Percentiles rank a stretch among this genome's conserved stretches.
These are phyloP conservation scores for Melastoma candidum DNA, from an alignment of 441 rosid species.

Conservation along the genomic window DNA sequence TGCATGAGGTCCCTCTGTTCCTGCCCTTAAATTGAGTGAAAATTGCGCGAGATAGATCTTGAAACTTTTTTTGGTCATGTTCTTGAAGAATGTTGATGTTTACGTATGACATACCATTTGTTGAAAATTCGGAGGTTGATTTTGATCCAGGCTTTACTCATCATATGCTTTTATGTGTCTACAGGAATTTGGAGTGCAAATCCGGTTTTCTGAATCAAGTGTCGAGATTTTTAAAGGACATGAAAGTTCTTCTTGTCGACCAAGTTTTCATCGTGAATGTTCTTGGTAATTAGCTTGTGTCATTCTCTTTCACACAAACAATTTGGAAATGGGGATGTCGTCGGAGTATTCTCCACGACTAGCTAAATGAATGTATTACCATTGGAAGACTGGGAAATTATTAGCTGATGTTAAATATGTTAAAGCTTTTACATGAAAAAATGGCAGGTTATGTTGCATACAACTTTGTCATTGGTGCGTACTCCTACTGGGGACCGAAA, in stretches of 20 bases:
- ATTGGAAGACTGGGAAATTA: too few species aligned
- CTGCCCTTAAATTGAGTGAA: too few species aligned
- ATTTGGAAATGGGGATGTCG: not conserved
- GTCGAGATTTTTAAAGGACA: constrained; percentile 49
- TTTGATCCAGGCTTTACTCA: too few species aligned
- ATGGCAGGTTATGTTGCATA: constrained; percentile 66
- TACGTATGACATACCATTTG: too few species aligned
- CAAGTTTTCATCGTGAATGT: constrained; percentile 73
- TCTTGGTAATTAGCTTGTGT: constrained; percentile 40
- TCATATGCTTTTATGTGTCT: not conserved
- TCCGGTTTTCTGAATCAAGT: constrained; percentile 28
- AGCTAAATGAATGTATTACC: too few species aligned
- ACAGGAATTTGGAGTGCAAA: constrained; percentile 30
- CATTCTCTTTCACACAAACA: not conserved
- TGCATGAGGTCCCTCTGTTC: too few species aligned
- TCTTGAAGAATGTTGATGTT: too few species aligned
- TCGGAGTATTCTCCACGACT: not conserved
- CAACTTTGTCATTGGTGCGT: constrained; percentile 90
- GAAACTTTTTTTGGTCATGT: too few species aligned
- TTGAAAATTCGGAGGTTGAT: too few species aligned
- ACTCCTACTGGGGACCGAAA: constrained; percentile 97
- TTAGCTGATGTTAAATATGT: not conserved
- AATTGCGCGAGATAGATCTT: too few species aligned
- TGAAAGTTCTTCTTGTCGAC: constrained; percentile 54
- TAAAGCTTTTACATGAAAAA: not conserved